Base-by-base conservation (phyloP, 495 filamentous ascomycete genomes). In the Talaromyces nanjingensis region DNA sequence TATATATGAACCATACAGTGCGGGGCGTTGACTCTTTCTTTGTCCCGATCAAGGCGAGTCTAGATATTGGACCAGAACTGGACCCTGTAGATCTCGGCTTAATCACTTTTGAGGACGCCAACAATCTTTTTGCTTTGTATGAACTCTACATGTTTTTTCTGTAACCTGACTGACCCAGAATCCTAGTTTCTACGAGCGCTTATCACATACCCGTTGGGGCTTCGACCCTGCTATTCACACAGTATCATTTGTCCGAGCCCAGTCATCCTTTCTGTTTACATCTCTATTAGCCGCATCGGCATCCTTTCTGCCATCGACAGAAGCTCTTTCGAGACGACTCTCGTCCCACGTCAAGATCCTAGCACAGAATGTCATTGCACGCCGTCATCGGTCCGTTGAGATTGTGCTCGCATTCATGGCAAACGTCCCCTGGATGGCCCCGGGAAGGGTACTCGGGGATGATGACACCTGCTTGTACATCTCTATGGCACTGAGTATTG, bases 351-450 rank as follows among this genome's bases (percentile, higher is more conserved):
- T 84, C 68, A 88, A 86, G 65, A 76, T 75, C 52, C 80, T 91
- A 11, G 87, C 85, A 0, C 81, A 84, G 34, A 78, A 81, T 22
- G 79, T 89, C 25, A 83, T 87, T 42, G 70, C 76, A 0, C 77
- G 84, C 47, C 80, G 87, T 2, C 77, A 84, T 66, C 81, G 84
- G 39, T 91, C 88, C 6, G 85, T 88, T 7, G 88, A 91, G 69
- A 89, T 91, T 62, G 83, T 91, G 5, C 70, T 91, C 14, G 88
- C 85, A 2, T 91, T 89, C 65, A 88, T 90, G 86, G 82, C 88
- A n/a, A 89, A 90, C 66, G 81, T 91, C 25, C 87, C 88, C 11
- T 91, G 88, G 88, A 89, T 91, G 82, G 79, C 84, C 12, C 86
- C 87, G 0, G 87, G 87, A 5, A 80, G 83, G 56, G 82, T 85